Conservation (phyloP, 768 basidiomycete species). For the Hygrocybe coccinea region DNA sequence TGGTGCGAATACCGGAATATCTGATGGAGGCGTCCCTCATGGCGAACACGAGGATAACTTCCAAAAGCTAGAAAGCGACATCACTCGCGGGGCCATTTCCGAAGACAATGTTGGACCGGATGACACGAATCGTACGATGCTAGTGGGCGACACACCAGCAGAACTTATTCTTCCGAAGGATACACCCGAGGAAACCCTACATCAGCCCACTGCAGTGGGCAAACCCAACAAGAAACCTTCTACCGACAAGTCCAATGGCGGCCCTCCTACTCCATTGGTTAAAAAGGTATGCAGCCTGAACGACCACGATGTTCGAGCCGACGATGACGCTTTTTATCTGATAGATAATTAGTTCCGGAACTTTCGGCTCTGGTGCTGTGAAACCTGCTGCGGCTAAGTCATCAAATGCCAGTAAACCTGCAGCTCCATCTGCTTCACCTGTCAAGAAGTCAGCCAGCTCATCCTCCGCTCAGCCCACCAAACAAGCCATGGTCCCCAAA, state of each 20-base stretch:
- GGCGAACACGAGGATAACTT: conserved; percentile 27
- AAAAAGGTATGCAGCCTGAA: conserved; percentile 52
- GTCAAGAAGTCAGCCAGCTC: conserved; percentile 41
- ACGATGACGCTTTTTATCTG: conserved; percentile 13
- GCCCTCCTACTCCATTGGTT: conserved; percentile 50
- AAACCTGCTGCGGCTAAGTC: conserved; percentile 31
- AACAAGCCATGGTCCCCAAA: conserved; percentile 34
- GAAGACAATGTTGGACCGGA: conserved; percentile 7
- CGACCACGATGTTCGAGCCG: conserved; percentile 11
- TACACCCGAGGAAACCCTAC: not conserved
- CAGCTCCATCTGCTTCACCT: conserved; percentile 29
- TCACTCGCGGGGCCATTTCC: conserved; percentile 11
- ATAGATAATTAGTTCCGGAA: conserved; percentile 62
- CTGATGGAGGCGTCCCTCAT: conserved; percentile 17
- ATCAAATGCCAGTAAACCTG: conserved; percentile 9
- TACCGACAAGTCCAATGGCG: conserved; percentile 42
- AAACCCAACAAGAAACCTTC: conserved; percentile 31
- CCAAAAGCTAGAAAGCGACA: conserved; percentile 17
- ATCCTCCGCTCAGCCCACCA: conserved; percentile 33
- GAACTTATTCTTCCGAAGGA: conserved; percentile 9
- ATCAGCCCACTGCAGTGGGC: not conserved
- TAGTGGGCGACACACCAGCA: conserved; percentile 20
- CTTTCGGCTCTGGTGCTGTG: conserved; percentile 55
- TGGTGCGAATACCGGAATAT: not conserved
- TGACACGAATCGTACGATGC: conserved; percentile 14